These are phyloP conservation scores for Leptographium wingfieldii DNA, from an alignment of 2,329 filamentous ascomycete species.

Conservation along the genomic window DNA sequence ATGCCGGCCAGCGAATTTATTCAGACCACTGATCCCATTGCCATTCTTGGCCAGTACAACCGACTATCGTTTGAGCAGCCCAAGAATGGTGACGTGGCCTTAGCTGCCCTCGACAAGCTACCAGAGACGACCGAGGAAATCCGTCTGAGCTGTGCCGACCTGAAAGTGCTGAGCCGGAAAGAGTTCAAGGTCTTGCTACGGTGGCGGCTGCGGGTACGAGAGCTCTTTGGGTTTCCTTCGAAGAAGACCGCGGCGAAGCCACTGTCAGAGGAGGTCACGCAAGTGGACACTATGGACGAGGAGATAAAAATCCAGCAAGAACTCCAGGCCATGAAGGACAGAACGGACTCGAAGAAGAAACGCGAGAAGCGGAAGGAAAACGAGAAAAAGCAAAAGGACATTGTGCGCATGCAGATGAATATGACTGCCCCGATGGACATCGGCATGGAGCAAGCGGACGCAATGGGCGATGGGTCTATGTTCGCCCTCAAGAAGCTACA, in stretches of 20 bases:
- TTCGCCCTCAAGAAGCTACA: constrained; percentile 78
- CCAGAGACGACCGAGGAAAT: constrained; percentile 81
- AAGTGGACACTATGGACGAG: constrained; percentile 86
- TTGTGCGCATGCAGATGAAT: constrained; percentile 92
- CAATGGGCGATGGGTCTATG: constrained; percentile 67
- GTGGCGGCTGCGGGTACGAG: constrained; percentile 81
- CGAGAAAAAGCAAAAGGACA: constrained; percentile 86
- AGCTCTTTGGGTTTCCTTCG: constrained; percentile 74
- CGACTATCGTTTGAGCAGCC: constrained; percentile 70
- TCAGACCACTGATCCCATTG: constrained; percentile 83
- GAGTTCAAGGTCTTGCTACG: constrained; percentile 84
- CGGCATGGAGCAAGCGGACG: constrained; percentile 75
- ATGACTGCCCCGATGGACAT: constrained; percentile 96
- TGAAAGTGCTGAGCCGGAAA: constrained; percentile 84
- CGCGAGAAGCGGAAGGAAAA: constrained; percentile 79
- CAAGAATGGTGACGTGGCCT: constrained; percentile 70
- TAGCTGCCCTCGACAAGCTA: constrained; percentile 74
- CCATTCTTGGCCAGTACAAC: constrained; percentile 78
- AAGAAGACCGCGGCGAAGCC: constrained; percentile 48
- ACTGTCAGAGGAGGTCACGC: constrained; percentile 57
- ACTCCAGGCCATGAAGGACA: constrained; percentile 68
- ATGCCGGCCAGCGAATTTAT: constrained; percentile 84
- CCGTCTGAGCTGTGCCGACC: constrained; percentile 61
- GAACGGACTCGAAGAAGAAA: constrained; percentile 63
- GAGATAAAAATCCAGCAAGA: constrained; percentile 85